Percentiles rank a stretch among this genome's conserved stretches.
These are phyloP conservation scores for Chaetoceros tenuissimus DNA, from an alignment of 108 stramenopile species.

Conservation along the genomic window DNA sequence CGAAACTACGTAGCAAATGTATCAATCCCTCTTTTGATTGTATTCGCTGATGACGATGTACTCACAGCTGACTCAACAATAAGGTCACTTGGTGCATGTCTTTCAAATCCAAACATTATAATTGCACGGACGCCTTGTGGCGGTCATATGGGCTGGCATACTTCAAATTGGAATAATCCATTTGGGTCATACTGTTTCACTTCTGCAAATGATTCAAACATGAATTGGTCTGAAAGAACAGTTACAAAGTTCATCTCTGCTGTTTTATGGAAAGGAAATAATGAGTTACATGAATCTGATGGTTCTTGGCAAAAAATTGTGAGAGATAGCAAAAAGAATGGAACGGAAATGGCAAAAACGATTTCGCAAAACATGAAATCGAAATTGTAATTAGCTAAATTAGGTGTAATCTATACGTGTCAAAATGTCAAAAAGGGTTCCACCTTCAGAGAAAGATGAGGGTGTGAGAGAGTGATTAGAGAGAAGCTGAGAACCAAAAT, in stretches of 20 bases:
- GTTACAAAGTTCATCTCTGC: constrained; percentile 77
- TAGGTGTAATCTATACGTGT: too few relatives aligned
- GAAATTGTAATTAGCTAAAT: too few relatives aligned
- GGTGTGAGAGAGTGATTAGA: too few relatives aligned
- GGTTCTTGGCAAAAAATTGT: too few relatives aligned
- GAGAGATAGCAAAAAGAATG: too few relatives aligned
- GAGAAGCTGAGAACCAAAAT: too few relatives aligned
- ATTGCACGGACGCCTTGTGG: constrained; percentile 74
- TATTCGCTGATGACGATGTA: constrained; percentile 71
- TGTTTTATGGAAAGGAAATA: too few relatives aligned
- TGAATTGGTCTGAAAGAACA: constrained; percentile 76
- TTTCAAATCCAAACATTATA: constrained; percentile 75
- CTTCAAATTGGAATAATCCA: constrained; percentile 13
- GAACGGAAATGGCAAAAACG: too few relatives aligned
- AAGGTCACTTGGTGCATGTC: constrained; percentile 41
- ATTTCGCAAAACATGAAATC: too few relatives aligned
- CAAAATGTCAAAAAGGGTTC: too few relatives aligned
- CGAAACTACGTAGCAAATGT: constrained; percentile 55
- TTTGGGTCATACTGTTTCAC: constrained; percentile 12
- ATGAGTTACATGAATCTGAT: too few relatives aligned
- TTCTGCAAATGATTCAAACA: constrained; percentile 12
- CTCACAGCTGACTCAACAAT: constrained; percentile 42
- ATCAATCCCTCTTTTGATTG: constrained; percentile 63
- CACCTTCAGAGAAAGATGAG: too few relatives aligned
- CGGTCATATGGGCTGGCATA: constrained; percentile 84